A percentile compares a stretch with the other conserved stretches of the same genome.
Conservation (phyloP, 2,329 filamentous ascomycete species). For the Mariannaea sp. region DNA sequence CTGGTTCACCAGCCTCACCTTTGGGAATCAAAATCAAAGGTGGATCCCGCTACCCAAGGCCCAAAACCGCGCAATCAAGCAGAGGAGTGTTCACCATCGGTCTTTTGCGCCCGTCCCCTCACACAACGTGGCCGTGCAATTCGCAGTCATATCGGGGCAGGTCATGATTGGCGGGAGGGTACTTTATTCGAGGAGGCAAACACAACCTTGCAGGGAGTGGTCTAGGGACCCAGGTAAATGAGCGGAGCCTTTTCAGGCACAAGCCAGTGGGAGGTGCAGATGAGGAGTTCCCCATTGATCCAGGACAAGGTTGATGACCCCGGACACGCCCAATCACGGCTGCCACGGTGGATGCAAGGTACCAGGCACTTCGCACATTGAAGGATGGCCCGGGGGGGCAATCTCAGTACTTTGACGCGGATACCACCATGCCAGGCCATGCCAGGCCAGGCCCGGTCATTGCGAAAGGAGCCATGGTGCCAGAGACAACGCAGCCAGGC, state of each 20-base stretch:
- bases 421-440: conserved; percentile 10
- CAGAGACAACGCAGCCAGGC: conserved; percentile 27
- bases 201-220: conserved; percentile 28
- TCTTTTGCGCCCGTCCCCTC: conserved; percentile 21
- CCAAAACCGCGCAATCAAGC: conserved; percentile 33
- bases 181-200: conserved; percentile 19
- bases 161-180: conserved; percentile 29
- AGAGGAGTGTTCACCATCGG: conserved; percentile 25
- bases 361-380: conserved; percentile 28
- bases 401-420: conserved; percentile 6
- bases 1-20: conserved; percentile 15
- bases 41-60: conserved; percentile 26
- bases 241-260: conserved; percentile 32
- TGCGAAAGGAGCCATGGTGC: conserved; percentile 24
- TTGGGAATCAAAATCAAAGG: conserved; percentile 5
- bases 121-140: conserved; percentile 31
- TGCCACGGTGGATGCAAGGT: conserved; percentile 29
- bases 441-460: neutral
- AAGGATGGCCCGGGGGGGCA: conserved; percentile 33
- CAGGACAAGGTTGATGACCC: conserved; percentile 24
- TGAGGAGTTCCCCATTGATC: conserved; percentile 25
- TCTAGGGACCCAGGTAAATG: conserved; percentile 24
- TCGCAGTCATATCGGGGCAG: conserved; percentile 18
- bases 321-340: conserved; percentile 29
- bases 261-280: conserved; percentile 35